phyloP scores from a whole-genome alignment of 208 protist species.

The Crithidia acanthocephali region DNA sequence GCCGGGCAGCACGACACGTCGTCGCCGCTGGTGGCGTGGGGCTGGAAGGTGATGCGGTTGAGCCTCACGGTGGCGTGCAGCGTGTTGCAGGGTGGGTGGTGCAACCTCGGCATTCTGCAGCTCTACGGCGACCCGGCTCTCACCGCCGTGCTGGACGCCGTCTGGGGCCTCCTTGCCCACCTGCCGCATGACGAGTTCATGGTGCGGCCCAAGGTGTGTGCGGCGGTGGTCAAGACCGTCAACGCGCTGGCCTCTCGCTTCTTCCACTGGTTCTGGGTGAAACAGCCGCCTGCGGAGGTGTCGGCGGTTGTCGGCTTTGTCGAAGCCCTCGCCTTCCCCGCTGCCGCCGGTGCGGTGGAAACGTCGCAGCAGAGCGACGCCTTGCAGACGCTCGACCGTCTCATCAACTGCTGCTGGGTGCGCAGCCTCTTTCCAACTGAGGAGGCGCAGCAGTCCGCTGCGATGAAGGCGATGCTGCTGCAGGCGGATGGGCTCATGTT shows the following conservation, averaged over 20 bases:
- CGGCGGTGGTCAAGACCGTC: constrained; percentile 34
- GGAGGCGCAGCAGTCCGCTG: constrained; percentile 25
- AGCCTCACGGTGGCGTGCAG: constrained; percentile 41
- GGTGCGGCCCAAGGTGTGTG: constrained; percentile 47
- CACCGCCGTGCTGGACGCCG: constrained; percentile 26
- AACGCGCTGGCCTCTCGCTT: constrained; percentile 48
- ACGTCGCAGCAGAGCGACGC: constrained; percentile 32
- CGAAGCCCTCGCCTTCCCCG: constrained; percentile 48
- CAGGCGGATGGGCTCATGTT: constrained; percentile 34
- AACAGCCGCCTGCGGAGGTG: constrained; percentile 35
- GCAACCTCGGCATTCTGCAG: constrained; percentile 60
- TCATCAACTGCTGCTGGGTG: constrained; percentile 39
- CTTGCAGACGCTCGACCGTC: constrained; percentile 34
- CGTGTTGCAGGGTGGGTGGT: constrained; percentile 60
- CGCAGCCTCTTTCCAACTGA: constrained; percentile 17
- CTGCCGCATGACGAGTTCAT: constrained; percentile 30
- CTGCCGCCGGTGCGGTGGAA: constrained; percentile 16
- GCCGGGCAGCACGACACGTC: no score
- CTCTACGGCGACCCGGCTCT: constrained; percentile 57
- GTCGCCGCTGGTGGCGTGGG: constrained; percentile 47
- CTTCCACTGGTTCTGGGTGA: constrained; percentile 53
- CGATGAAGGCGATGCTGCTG: constrained; percentile 28
- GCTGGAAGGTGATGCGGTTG: constrained; percentile 50
- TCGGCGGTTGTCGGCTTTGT: constrained; percentile 47
- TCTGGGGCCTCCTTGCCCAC: constrained; percentile 45